Base-by-base conservation (phyloP, 495 filamentous ascomycete genomes). In the Podospora didyma region DNA sequence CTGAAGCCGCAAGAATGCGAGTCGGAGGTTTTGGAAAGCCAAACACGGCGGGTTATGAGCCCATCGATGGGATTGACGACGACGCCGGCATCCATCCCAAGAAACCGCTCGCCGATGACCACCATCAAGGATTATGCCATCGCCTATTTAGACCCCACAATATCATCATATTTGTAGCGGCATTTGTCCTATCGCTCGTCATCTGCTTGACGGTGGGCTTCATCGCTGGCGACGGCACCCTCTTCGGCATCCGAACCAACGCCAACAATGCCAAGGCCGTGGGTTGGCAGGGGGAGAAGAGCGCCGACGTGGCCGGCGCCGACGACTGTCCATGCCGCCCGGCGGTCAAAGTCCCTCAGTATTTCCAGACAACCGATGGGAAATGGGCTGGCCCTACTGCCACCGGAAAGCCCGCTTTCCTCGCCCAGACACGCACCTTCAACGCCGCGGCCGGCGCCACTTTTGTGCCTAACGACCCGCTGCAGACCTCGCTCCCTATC, bases 371-470 rank as follows among this genome's bases (percentile, higher is more conserved):
- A 1, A 71, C 62, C 4, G 71, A 73, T 0, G 73, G 75, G 58
- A 49, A 65, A 20, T 68, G 67, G 63, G 64, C 70, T 65, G 83
- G 83, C 10, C 78, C 80, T 14, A 86, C 81, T 0, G 73, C 76
- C n/a, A 85, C 84, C 3, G 82, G 84, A 5, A 63, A 62, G 35
- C 70, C 79, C 2, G 75, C 82, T 1, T 84, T 83, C 61, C 63
- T 86, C 10, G 84, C 82, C 2, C 73, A 82, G 66, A 84, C 72
- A 20, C 80, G 82, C 56, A 77, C 78, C 2, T 84, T 83, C 51
- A 69, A 72, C 11, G 61, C 72, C 37, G 69, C 77, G 3, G 73
- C 67, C 12, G 42, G 49, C 4, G 39, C 26, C 23, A 75, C 73
- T 14, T 84, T 75, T 58, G 73, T 78, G 20, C 80, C 82, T 12